Percentiles rank a stretch among this genome's conserved stretches.
These are phyloP conservation scores for Tephrocybe sp. DNA, from an alignment of 768 basidiomycete genomes.

Conservation along the genomic window DNA sequence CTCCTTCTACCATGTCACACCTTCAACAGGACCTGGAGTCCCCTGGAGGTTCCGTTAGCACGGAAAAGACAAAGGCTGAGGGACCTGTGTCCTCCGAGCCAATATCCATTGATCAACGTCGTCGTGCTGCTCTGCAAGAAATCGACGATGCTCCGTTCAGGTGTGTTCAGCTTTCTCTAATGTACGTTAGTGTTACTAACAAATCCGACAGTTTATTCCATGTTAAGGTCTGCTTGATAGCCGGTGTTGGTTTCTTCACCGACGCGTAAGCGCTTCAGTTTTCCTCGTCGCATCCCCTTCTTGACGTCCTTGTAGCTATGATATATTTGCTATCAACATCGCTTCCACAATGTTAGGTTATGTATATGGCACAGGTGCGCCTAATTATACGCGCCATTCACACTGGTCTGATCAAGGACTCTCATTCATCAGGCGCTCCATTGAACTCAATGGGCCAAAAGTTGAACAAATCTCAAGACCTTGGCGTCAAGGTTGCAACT, in stretches of 20 bases:
- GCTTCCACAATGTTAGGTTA: slow-evolving; percentile 81
- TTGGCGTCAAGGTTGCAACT: slow-evolving; percentile 75
- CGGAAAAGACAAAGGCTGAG: no score
- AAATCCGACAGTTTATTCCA: slow-evolving; percentile 68
- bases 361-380: slow-evolving; percentile 55
- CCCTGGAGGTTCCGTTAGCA: no score
- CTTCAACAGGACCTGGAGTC: no score
- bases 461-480: slow-evolving; percentile 60
- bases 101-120: slow-evolving; percentile 58
- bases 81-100: no score
- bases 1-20: no score
- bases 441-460: slow-evolving; percentile 26
- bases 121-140: slow-evolving; percentile 79
- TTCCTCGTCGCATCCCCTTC: slow-evolving; percentile 1
- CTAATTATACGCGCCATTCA: not conserved
- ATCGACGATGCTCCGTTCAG: slow-evolving; percentile 86
- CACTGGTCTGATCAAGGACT: not conserved
- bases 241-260: slow-evolving; percentile 90
- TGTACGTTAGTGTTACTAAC: no score
- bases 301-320: slow-evolving; percentile 46
- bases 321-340: slow-evolving; percentile 89
- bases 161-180: slow-evolving; percentile 31
- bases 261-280: slow-evolving; percentile 52
- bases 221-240: slow-evolving; percentile 64
- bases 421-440: slow-evolving; percentile 10